A percentile compares a stretch with the other conserved stretches of the same genome.
Evolutionary conservation across 2,329 filamentous ascomycete species (phyloP).

Genomic region (Xylariaceae sp.): DNA sequence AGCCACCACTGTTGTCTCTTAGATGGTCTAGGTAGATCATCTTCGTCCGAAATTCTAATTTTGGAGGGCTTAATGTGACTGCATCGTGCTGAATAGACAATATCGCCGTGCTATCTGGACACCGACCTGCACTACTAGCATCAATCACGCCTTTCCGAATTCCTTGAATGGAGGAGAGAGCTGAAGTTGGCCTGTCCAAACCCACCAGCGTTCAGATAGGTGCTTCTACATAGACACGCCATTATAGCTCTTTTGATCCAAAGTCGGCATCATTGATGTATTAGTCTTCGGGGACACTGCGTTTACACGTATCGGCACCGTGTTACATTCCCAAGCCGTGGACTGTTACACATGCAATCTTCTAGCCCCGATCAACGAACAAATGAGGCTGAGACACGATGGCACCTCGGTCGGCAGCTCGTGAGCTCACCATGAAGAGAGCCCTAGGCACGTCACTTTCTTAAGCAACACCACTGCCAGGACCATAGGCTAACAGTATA

Average conservation of each 20-base stretch:
- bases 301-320: not conserved
- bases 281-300: not conserved
- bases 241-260: not conserved
- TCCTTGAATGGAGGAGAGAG: constrained; percentile 4
- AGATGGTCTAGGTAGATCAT: constrained; percentile 1
- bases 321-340: not conserved
- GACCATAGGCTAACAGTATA: constrained; percentile 25
- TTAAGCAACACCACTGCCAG: not conserved
- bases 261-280: not conserved
- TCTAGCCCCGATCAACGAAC: not conserved
- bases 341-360: constrained; percentile 1
- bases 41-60: not conserved
- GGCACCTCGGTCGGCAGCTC: constrained; percentile 37
- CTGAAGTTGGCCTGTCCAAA: not conserved
- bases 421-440: constrained; percentile 37
- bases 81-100: constrained; percentile 11
- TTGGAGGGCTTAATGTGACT: not conserved
- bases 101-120: not conserved
- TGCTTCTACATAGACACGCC: not conserved
- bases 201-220: not conserved
- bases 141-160: not conserved
- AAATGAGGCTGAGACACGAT: constrained; percentile 28
- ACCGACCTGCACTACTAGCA: not conserved
- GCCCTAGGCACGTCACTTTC: constrained; percentile 35
- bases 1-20: not conserved